phyloP scores from a whole-genome alignment of 2,329 filamentous ascomycete genomes.

The Aspergillus thermomutatus region DNA sequence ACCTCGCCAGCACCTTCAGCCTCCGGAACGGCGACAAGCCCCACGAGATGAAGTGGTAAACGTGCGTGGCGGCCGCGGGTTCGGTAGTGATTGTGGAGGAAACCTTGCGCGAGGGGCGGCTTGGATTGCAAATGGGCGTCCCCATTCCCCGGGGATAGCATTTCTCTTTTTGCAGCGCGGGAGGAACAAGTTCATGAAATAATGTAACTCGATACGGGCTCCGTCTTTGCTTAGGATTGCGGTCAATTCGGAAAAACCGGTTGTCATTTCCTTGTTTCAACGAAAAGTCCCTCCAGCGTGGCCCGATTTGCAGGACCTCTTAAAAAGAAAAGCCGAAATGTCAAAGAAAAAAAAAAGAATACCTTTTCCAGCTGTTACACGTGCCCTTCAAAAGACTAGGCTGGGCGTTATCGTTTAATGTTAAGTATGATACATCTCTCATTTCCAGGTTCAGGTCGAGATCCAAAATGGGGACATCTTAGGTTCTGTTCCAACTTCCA shows the following conservation, averaged over 20 bases:
- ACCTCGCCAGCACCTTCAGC: conserved; percentile 95
- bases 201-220: conserved; percentile 40
- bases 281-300: conserved; percentile 25
- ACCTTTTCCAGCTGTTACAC: conserved; percentile 31
- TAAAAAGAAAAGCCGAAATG: conserved; percentile 31
- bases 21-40: conserved; percentile 99
- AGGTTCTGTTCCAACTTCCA: conserved; percentile 12
- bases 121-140: conserved; percentile 33
- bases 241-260: conserved; percentile 32
- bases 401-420: conserved; percentile 31
- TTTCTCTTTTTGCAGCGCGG: conserved; percentile 21
- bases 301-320: conserved; percentile 28
- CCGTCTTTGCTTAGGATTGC: conserved; percentile 35
- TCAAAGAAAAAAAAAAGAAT: conserved; percentile 36
- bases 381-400: conserved; percentile 10
- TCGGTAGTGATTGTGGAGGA: conserved; percentile 41
- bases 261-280: conserved; percentile 31
- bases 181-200: conserved; percentile 37
- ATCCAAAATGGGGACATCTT: conserved; percentile 26
- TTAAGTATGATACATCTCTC: conserved; percentile 34
- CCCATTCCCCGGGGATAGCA: conserved; percentile 18
- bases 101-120: conserved; percentile 33
- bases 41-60: conserved; percentile 99
- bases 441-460: conserved; percentile 33
- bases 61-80: conserved; percentile 38